Evolutionary conservation across 257 asterid genomes (phyloP).

Genomic region (Gardenia jasminoides): DNA sequence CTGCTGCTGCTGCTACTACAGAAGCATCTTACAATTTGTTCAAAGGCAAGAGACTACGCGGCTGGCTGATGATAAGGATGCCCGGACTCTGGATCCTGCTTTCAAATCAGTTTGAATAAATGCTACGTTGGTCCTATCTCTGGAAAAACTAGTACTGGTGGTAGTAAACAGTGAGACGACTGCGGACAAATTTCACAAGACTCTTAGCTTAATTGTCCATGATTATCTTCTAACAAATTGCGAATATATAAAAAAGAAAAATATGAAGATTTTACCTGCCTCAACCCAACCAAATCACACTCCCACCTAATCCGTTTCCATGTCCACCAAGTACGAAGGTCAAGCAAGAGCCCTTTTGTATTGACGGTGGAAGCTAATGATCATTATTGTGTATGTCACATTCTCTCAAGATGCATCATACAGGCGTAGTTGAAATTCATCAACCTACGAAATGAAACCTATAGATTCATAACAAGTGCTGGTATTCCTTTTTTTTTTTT

Average conservation of each 20-base stretch:
- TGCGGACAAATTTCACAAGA: not conserved
- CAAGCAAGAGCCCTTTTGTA: too few species aligned
- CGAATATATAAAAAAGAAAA: not conserved
- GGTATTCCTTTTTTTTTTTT: not conserved
- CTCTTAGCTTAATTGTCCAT: not conserved
- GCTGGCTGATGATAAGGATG: not conserved
- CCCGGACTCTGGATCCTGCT: not conserved
- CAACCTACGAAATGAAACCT: not conserved
- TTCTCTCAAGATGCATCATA: not conserved
- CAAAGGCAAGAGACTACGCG: not conserved
- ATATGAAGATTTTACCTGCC: constrained; percentile 25
- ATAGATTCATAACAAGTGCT: not conserved
- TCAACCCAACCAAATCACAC: constrained; percentile 26
- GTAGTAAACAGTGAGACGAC: too few species aligned
- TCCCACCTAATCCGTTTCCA: constrained; percentile 21
- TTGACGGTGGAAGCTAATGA: not conserved
- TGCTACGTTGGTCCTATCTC: not conserved
- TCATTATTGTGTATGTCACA: too few species aligned
- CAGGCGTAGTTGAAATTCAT: not conserved
- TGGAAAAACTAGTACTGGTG: not conserved
- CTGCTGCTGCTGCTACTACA: too few species aligned
- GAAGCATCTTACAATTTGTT: not conserved
- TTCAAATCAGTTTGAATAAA: not conserved
- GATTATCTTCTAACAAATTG: not conserved
- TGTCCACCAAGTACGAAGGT: not conserved